Evolutionary conservation across 2,329 filamentous ascomycete species (phyloP).

Genomic region (Trichoderma atrobrunneum): DNA sequence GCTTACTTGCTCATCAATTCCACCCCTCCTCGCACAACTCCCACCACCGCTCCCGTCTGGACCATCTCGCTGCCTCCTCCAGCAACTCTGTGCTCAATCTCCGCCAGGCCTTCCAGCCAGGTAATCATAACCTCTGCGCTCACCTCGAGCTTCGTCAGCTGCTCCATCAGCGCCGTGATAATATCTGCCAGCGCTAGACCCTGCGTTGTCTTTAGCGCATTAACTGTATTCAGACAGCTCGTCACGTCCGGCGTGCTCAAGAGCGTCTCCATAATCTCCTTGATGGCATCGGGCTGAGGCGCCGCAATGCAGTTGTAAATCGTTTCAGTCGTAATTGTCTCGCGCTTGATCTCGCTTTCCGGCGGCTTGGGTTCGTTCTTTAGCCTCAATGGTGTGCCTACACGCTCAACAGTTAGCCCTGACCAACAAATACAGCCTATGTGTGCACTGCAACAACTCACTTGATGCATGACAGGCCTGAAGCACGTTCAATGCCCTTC

Average conservation of each 20-base stretch:
- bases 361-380: constrained; percentile 58
- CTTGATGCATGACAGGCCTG: constrained; percentile 96
- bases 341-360: constrained; percentile 66
- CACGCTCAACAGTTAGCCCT: constrained; percentile 14
- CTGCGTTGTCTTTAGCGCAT: constrained; percentile 78
- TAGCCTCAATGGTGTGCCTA: constrained; percentile 65
- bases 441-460: constrained; percentile 50
- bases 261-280: constrained; percentile 78
- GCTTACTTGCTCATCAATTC: constrained; percentile 57
- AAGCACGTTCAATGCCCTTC: constrained; percentile 87
- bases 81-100: constrained; percentile 88
- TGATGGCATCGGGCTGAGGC: constrained; percentile 84
- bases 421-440: neutral
- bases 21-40: constrained; percentile 80
- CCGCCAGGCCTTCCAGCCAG: constrained; percentile 87
- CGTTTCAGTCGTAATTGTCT: constrained; percentile 80
- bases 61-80: constrained; percentile 83
- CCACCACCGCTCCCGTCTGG: constrained; percentile 90
- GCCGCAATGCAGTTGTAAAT: constrained; percentile 98
- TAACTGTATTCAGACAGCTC: constrained; percentile 82
- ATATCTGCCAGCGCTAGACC: constrained; percentile 93
- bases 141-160: constrained; percentile 79
- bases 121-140: constrained; percentile 81
- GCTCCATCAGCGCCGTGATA: constrained; percentile 78
- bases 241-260: constrained; percentile 84